These are phyloP conservation scores for Diddensiella santjacobensis DNA, from an alignment of 805 yeast species.

Conservation along the genomic window DNA sequence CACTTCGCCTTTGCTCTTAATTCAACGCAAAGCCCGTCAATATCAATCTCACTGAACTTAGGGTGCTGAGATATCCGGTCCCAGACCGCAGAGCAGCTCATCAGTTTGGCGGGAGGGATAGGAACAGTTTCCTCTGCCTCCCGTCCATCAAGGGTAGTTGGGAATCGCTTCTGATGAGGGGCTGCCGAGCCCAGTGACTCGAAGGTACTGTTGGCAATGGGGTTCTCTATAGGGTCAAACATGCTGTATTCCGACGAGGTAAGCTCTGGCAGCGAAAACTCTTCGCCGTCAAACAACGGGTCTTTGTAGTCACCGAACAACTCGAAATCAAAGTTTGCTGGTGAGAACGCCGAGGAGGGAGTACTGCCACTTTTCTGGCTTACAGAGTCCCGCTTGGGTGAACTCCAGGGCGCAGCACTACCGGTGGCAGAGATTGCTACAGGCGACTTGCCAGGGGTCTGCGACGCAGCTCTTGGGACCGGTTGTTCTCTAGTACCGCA, in stretches of 20 bases:
- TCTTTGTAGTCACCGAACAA: slow-evolving; percentile 27
- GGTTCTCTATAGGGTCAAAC: slow-evolving; percentile 35
- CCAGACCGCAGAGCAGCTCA: slow-evolving; percentile 92
- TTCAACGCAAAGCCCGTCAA: slow-evolving; percentile 89
- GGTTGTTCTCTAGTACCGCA: slow-evolving; percentile 75
- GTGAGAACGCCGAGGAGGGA: slow-evolving; percentile 23
- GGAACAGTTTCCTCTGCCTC: slow-evolving; percentile 32
- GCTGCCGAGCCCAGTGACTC: slow-evolving; percentile 8
- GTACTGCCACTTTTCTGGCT: neutral
- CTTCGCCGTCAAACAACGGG: slow-evolving; percentile 34
- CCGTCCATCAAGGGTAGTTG: neutral
- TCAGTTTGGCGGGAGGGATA: slow-evolving; percentile 29
- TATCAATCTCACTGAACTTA: slow-evolving; percentile 85
- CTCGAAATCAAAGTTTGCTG: slow-evolving; percentile 29
- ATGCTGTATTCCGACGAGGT: slow-evolving; percentile 33
- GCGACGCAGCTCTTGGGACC: slow-evolving; percentile 43
- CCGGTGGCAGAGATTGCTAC: slow-evolving; percentile 20
- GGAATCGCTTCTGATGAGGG: neutral
- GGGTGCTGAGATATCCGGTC: slow-evolving; percentile 94
- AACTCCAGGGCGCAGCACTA: slow-evolving; percentile 14
- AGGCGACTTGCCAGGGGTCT: slow-evolving; percentile 14
- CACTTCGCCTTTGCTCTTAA: slow-evolving; percentile 91
- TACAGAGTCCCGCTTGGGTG: slow-evolving; percentile 7
- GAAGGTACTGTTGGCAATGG: slow-evolving; percentile 20
- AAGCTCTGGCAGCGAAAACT: slow-evolving; percentile 32